Evolutionary conservation across 805 yeast genomes (phyloP).

Genomic region (Clavispora fructus): DNA sequence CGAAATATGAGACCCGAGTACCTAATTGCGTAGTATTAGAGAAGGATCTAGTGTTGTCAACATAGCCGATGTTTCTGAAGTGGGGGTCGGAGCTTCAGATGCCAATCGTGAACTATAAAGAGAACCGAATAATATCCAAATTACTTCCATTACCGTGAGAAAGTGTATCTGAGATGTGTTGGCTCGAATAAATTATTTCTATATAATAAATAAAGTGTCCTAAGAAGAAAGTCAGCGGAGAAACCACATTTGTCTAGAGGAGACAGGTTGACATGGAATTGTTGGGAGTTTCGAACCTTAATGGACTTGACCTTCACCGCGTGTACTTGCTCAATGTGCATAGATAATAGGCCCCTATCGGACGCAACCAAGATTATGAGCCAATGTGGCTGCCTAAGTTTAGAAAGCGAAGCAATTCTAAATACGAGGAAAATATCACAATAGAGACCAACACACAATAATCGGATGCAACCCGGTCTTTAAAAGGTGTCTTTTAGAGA

Average conservation of each 20-base stretch:
- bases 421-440: not conserved
- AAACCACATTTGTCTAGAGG: slow-evolving; percentile 61
- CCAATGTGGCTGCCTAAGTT: slow-evolving; percentile 11
- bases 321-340: slow-evolving; percentile 11
- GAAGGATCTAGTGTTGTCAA: no score
- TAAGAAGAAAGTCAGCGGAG: slow-evolving; percentile 62
- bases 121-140: no score
- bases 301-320: slow-evolving; percentile 9
- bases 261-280: slow-evolving; percentile 74
- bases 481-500: not conserved
- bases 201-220: slow-evolving; percentile 51
- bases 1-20: no score
- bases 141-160: no score
- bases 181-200: slow-evolving; percentile 66
- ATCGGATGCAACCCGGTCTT: no score
- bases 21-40: no score
- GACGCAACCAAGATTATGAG: slow-evolving; percentile 12
- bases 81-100: no score
- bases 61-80: no score
- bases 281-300: slow-evolving; percentile 60
- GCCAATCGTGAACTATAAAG: no score
- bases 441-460: not conserved
- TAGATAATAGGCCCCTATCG: slow-evolving; percentile 5
- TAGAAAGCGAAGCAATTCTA: slow-evolving; percentile 1
- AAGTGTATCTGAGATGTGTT: slow-evolving; percentile 35